These are phyloP conservation scores for Leptoxyphium fumago DNA, from an alignment of 2,329 filamentous ascomycete species.

Conservation along the genomic window DNA sequence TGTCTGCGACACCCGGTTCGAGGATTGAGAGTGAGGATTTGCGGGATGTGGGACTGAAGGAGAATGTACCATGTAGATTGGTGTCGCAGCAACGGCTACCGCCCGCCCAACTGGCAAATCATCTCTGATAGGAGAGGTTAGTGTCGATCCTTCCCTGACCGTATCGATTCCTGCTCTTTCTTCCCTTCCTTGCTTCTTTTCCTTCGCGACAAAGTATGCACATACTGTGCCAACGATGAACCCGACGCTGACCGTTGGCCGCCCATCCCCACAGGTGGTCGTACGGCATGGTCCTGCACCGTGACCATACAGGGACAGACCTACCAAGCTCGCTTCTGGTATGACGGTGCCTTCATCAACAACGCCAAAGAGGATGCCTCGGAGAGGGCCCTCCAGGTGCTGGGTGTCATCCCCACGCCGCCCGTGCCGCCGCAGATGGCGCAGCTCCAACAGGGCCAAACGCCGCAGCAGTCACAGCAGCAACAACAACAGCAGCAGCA, in stretches of 20 bases:
- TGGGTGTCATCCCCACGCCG: constrained; percentile 23
- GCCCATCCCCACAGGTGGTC: constrained; percentile 47
- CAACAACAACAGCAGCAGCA: constrained; percentile 1
- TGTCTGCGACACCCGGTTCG: neutral
- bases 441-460: constrained; percentile 11
- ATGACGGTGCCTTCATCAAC: constrained; percentile 74
- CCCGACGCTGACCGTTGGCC: neutral
- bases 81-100: constrained; percentile 13
- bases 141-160: constrained; percentile 8
- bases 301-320: constrained; percentile 55
- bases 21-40: neutral
- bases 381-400: constrained; percentile 55
- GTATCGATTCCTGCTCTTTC: constrained; percentile 4
- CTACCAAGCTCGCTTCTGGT: constrained; percentile 72
- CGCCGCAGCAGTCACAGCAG: neutral
- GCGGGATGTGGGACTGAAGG: neutral
- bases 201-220: neutral
- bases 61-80: constrained; percentile 7
- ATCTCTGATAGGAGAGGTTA: constrained; percentile 62
- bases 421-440: constrained; percentile 8
- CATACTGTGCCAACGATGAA: neutral
- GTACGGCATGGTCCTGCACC: constrained; percentile 77
- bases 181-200: neutral
- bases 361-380: constrained; percentile 88
- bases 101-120: constrained; percentile 41